phyloP scores from a whole-genome alignment of 192 early-diverging fungal genomes.

The Dimargaris xerosporica region DNA sequence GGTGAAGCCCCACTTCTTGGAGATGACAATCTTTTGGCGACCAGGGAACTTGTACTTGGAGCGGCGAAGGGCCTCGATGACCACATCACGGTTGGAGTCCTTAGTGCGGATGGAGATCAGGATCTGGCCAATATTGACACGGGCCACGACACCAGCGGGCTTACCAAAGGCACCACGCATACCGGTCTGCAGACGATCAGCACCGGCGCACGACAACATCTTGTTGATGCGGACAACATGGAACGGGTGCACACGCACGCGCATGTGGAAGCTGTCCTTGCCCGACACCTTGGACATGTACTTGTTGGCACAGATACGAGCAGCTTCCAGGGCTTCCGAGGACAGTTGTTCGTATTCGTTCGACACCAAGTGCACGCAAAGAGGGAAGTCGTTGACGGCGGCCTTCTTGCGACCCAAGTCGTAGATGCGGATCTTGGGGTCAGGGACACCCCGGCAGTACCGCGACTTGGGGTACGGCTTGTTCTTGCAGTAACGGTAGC shows the following conservation, averaged over 20 bases:
- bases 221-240: conserved; percentile 99
- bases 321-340: conserved; percentile 97
- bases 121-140: conserved; percentile 96
- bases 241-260: conserved; percentile 96
- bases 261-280: conserved; percentile 99
- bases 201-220: conserved; percentile 99
- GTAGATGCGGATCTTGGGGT: conserved; percentile 96
- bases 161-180: conserved; percentile 99
- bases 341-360: conserved; percentile 97
- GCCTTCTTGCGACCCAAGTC: conserved; percentile 98
- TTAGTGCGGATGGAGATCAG: conserved; percentile 92
- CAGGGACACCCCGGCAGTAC: conserved; percentile 98
- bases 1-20: conserved; percentile 99
- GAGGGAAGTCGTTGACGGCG: conserved; percentile 92
- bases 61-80: conserved; percentile 84
- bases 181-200: conserved; percentile 96
- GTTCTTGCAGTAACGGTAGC: conserved; percentile 99
- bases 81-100: conserved; percentile 82
- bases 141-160: conserved; percentile 86
- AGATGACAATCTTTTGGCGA: conserved; percentile 96
- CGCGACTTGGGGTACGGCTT: conserved; percentile 99
- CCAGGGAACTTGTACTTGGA: conserved; percentile 99
- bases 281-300: conserved; percentile 94
- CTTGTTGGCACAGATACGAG: conserved; percentile 96
- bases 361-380: conserved; percentile 88